Evolutionary conservation across 106 monocot genomes (phyloP).

Genomic region (Platanthera zijinensis): DNA sequence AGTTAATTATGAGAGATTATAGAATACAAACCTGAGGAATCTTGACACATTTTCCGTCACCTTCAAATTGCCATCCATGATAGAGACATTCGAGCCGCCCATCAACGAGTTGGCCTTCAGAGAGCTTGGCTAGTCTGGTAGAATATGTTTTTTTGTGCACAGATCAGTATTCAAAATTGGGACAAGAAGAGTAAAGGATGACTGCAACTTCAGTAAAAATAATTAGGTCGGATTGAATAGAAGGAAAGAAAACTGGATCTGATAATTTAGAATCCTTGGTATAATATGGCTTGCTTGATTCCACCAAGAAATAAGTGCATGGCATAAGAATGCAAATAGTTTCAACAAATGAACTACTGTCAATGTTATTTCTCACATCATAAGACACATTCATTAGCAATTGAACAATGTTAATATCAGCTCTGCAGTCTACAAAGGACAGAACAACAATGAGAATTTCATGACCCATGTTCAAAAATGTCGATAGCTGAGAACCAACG

Average conservation of each 20-base stretch:
- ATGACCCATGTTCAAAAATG: no score
- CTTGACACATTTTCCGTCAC: slow-evolving; percentile 72
- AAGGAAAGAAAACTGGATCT: not conserved
- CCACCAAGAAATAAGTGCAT: not conserved
- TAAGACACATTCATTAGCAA: not conserved
- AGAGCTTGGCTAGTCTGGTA: slow-evolving; percentile 78
- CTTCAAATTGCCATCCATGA: slow-evolving; percentile 97
- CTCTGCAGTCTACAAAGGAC: not conserved
- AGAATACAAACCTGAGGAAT: slow-evolving; percentile 61
- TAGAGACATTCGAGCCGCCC: slow-evolving; percentile 88
- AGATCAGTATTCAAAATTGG: not conserved
- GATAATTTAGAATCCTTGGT: not conserved
- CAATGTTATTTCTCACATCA: not conserved
- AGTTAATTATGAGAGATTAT: not conserved
- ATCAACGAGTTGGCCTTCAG: slow-evolving; percentile 80
- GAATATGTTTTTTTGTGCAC: not conserved
- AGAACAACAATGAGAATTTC: no score
- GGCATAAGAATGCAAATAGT: not conserved
- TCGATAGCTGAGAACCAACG: no score
- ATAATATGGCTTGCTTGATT: not conserved
- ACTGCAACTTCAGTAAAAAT: not conserved
- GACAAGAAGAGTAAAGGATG: not conserved
- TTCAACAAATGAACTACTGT: not conserved
- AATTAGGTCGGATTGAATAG: not conserved
- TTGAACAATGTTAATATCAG: not conserved